Evolutionary conservation across 805 yeast genomes (phyloP).

Genomic region (Kockiozyma suomiensis): DNA sequence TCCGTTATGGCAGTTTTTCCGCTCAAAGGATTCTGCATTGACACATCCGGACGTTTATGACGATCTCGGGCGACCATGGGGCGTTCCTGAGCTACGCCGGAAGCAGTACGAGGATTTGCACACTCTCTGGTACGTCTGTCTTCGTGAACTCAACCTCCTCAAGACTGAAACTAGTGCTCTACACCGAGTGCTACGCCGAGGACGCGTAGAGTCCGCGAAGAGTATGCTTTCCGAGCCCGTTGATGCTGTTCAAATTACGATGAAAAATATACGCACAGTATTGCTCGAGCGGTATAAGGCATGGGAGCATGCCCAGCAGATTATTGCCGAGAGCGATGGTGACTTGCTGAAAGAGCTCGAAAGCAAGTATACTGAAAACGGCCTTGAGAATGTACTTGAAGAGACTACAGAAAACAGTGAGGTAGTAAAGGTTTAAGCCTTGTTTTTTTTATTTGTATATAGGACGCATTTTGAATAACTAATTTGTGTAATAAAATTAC

Average conservation of each 20-base stretch:
- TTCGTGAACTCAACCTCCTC: constrained; percentile 79
- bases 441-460: neutral
- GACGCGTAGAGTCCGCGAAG: constrained; percentile 42
- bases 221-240: constrained; percentile 42
- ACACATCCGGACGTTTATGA: constrained; percentile 58
- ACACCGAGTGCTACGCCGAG: constrained; percentile 40
- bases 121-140: constrained; percentile 82
- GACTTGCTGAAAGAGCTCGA: neutral
- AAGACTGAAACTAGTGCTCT: constrained; percentile 73
- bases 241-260: constrained; percentile 14
- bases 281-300: constrained; percentile 82
- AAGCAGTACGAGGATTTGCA: constrained; percentile 92
- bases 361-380: neutral
- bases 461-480: neutral
- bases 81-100: constrained; percentile 82
- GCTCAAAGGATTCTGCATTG: constrained; percentile 50
- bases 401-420: neutral
- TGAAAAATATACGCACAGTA: constrained; percentile 84
- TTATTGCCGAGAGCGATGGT: neutral
- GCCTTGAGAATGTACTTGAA: neutral
- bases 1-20: constrained; percentile 93
- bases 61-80: constrained; percentile 71
- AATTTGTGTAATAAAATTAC: too few relatives aligned
- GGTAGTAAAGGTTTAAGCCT: neutral
- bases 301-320: constrained; percentile 53